Evolutionary conservation across 371 early-diverging fungal genomes (phyloP).

Genomic region (Haplosporangium sp.): DNA sequence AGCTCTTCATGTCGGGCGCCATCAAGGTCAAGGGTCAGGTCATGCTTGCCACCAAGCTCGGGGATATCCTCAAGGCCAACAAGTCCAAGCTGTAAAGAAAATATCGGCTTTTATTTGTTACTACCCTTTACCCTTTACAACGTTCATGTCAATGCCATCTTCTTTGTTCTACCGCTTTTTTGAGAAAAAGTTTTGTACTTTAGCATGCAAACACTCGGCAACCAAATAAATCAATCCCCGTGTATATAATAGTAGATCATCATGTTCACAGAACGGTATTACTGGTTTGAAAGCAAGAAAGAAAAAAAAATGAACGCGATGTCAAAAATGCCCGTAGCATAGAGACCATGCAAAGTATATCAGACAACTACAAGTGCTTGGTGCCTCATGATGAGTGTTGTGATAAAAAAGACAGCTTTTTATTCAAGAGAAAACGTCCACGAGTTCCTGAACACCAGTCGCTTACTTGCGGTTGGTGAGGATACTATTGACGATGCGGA

Average conservation of each 20-base stretch:
- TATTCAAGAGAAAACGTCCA: slow-evolving; percentile 22
- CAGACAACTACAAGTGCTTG: not conserved
- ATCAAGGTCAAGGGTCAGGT: slow-evolving; percentile 90
- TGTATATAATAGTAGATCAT: slow-evolving; percentile 6
- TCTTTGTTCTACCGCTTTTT: slow-evolving; percentile 8
- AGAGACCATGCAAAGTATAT: not conserved
- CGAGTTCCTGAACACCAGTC: slow-evolving; percentile 15
- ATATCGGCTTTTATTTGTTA: not conserved
- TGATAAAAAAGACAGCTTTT: slow-evolving; percentile 13
- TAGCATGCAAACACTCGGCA: slow-evolving; percentile 20
- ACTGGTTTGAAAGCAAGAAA: not conserved
- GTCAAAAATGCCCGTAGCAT: not conserved
- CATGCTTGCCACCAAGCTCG: slow-evolving; percentile 86
- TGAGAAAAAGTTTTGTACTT: slow-evolving; percentile 22
- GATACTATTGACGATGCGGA: slow-evolving; percentile 24
- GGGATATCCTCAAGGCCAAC: slow-evolving; percentile 66
- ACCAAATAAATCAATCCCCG: slow-evolving; percentile 5
- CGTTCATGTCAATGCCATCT: slow-evolving; percentile 6
- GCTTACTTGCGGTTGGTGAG: slow-evolving; percentile 54
- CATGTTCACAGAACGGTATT: too few species aligned
- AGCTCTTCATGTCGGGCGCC: slow-evolving; percentile 81
- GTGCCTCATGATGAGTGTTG: not conserved
- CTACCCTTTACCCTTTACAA: not conserved
- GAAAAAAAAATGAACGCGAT: not conserved
- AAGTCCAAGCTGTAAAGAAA: slow-evolving; percentile 66